Evolutionary conservation across 2,329 filamentous ascomycete species (phyloP), one percentile per base, ranked within the genome.

Genomic region (Calonectria hongkongensis): DNA sequence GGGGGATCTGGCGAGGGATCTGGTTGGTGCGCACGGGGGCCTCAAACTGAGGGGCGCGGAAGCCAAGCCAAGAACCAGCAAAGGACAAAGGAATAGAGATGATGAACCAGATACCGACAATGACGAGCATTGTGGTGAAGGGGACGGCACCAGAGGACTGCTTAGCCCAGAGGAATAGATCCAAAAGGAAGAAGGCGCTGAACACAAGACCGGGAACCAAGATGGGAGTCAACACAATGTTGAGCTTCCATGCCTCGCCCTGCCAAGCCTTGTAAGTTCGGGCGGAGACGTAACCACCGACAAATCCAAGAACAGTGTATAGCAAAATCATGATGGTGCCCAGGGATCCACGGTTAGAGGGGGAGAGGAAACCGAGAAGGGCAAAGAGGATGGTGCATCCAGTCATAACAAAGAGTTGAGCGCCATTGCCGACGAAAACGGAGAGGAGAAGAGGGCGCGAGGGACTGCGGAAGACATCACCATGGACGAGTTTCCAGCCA

Each of bases 401-500:
- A 2, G 96, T 94, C 96, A 99, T 99, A 83, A 98, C 95, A 84
- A 99, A 98, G 4, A 99, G 91, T 85, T 99, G 97, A 13, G 95
- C 95, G 73, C 97, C 97, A 82, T 97, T 98, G 71, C 97, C 97
- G 50, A 98, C 89, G 75, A 99, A 89, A 8, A 99, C 89, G 69
- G 96, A 96, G 25, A 99, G 89, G 16, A 98, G 87, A 33, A 99
- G 89, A 1, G 96, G 94, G 73, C 94, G 92, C 76, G 93, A 91
- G 4, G 97, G 97, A 13, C 93, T 92, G 70, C 97, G 94, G 89
- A 99, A 99, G 39, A 98, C 96, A 83, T 99, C 97, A 67, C 97
- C 97, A 80, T 99, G 97, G 0, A 99, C 96, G 60, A 99, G 87
- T 86, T 99, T 99, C 97, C 97, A 99, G 73, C 97, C 97, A 12